Evolutionary conservation across 345 rosid genomes (phyloP).

Genomic region (Citrus inodora): DNA sequence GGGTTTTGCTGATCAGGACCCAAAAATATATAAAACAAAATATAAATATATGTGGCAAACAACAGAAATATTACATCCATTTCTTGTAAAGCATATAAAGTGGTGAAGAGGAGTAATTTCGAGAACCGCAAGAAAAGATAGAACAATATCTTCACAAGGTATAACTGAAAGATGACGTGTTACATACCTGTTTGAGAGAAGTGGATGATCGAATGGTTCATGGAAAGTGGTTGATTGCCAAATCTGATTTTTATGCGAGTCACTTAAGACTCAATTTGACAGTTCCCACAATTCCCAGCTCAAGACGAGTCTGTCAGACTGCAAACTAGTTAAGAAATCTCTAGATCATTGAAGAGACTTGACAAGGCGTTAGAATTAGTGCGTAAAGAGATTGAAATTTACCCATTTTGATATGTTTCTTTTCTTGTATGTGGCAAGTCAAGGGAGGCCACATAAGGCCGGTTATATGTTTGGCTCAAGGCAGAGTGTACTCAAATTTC

Average conservation of each 20-base stretch:
- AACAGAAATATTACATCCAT: background rate
- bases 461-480: slow-evolving; percentile 2
- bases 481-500: background rate
- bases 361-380: background rate
- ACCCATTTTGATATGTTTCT: background rate
- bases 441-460: background rate
- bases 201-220: background rate
- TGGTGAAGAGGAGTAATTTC: background rate
- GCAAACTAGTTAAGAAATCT: background rate
- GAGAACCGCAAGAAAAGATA: background rate
- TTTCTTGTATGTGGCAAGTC: background rate
- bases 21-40: background rate
- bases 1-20: background rate
- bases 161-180: background rate
- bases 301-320: background rate
- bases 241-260: background rate
- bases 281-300: too few relatives aligned
- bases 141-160: background rate
- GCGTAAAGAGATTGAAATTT: background rate
- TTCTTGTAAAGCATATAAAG: background rate
- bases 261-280: too few relatives aligned
- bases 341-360: background rate
- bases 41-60: background rate
- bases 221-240: background rate
- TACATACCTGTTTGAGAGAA: background rate